These are phyloP conservation scores for Plicaturopsis crispa DNA, from an alignment of 768 basidiomycete species.

Conservation along the genomic window DNA sequence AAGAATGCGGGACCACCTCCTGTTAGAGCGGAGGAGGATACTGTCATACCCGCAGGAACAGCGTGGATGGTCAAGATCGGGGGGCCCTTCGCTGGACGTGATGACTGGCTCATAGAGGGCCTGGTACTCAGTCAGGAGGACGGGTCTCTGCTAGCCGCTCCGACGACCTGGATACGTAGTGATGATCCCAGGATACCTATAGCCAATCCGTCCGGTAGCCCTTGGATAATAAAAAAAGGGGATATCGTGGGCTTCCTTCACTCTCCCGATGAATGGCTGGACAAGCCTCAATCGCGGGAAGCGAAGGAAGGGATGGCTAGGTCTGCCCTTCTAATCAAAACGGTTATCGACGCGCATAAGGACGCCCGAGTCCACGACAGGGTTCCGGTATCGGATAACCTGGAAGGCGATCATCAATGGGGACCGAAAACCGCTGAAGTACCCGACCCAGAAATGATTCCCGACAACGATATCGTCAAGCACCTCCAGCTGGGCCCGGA, in stretches of 20 bases:
- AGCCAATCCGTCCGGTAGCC: conserved; percentile 8
- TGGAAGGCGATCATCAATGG: conserved; percentile 9
- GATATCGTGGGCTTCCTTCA: conserved; percentile 8
- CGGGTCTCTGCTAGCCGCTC: conserved; percentile 5
- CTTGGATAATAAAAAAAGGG: conserved; percentile 7
- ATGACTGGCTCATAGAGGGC: conserved; percentile 12
- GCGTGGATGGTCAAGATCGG: conserved; percentile 4
- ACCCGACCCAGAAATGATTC: conserved; percentile 11
- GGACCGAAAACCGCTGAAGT: conserved; percentile 16
- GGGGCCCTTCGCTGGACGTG: conserved; percentile 2
- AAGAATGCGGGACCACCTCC: background rate
- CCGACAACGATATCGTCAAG: conserved; percentile 2
- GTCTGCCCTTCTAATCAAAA: conserved; percentile 6
- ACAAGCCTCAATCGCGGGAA: conserved; percentile 4
- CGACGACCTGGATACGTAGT: conserved; percentile 9
- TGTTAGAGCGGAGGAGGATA: conserved; percentile 3
- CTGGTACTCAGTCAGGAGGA: conserved; percentile 8
- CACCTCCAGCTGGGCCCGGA: conserved; percentile 13
- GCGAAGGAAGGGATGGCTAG: background rate
- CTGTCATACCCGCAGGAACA: background rate
- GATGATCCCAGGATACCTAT: conserved; percentile 7
- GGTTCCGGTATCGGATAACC: conserved; percentile 1
- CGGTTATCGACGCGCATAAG: conserved; percentile 1
- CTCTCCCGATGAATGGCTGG: conserved; percentile 3
- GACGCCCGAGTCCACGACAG: background rate